Base-by-base conservation (phyloP, 75 land plant genomes). In the Isoetes taiwanensis region DNA sequence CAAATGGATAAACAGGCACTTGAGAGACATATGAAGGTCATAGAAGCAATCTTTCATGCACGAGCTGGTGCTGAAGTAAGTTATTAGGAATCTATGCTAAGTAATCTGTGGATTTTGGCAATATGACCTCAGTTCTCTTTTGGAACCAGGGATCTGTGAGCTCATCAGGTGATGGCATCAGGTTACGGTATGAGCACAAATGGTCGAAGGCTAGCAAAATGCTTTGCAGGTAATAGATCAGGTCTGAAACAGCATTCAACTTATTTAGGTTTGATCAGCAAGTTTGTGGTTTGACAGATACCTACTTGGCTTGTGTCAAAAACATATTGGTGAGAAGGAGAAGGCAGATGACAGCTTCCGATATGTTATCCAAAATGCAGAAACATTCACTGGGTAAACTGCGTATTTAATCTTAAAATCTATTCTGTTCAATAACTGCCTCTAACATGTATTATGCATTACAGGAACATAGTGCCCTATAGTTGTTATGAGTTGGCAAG, bases 401-500 rank as follows among this genome's bases (percentile, higher is more conserved):
- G 62, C 50, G 62, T 59, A 41, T 38, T 26, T 28, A 6, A 19
- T 28, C 1, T 17, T 0, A 14, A 14, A 55, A 25, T 5, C 10
- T 5, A 19, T 43, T 19, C 14, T 14, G 14, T 24, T 43, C 14
- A 43, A 5, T 5, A 19, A 5, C 23, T 14, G 23, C 14, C 50
- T 43, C 14, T 24, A 4, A 4, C 23, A 19, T 43, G 24, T 5
- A 43, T 19, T 10, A 25, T 14, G 19, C 25, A 17, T 38, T 38
- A 50, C 66, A 69, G 72, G n/a, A 69, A 63, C 39, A 26, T 69
- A 16, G 60, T 54, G 4, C 59, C 72, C 0, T 69, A 69, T 41
- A 56, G 58, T n/a, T 63, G 68, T 37, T 69, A 69, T 28, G 72
- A 69, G 67, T 27, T 62, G 59, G 72, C 57, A 14, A 54, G 66